A percentile compares a stretch with the other conserved stretches of the same genome.
Evolutionary conservation across 2,329 filamentous ascomycete genomes (phyloP).

Genomic region (Aureobasidium sp.): DNA sequence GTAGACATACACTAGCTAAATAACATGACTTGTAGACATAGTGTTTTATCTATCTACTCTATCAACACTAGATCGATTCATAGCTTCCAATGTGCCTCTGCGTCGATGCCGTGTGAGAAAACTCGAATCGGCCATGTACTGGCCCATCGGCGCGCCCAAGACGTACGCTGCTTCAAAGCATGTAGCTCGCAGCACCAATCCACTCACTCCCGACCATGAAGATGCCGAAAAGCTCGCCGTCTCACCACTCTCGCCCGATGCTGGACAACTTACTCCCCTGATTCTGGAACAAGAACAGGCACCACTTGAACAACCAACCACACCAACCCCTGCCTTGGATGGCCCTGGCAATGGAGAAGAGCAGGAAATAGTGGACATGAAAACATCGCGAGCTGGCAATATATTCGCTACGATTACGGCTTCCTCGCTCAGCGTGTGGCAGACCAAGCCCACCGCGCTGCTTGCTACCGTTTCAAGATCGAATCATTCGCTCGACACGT

Average conservation of each 20-base stretch:
- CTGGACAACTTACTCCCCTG: conserved; percentile 8
- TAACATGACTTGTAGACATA: no score
- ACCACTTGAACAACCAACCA: not conserved
- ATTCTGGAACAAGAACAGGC: conserved; percentile 4
- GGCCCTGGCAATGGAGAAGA: conserved; percentile 5
- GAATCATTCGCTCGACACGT: conserved; percentile 66
- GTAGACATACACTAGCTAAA: no score
- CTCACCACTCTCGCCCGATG: conserved; percentile 3
- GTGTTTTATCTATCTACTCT: no score
- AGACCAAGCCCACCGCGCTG: conserved; percentile 85
- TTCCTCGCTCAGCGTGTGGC: conserved; percentile 88
- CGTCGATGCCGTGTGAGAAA: conserved; percentile 15
- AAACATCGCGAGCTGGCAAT: conserved; percentile 71
- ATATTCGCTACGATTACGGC: conserved; percentile 81
- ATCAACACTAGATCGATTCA: no score
- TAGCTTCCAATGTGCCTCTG: not conserved
- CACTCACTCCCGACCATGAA: conserved; percentile 53
- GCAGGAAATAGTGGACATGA: conserved; percentile 60
- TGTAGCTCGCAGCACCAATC: conserved; percentile 44
- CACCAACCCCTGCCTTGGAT: not conserved
- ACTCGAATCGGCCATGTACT: conserved; percentile 61
- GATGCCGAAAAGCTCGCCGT: conserved; percentile 30
- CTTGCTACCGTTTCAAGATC: conserved; percentile 82
- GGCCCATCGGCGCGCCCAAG: conserved; percentile 77
- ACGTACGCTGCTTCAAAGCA: conserved; percentile 73